phyloP scores from a whole-genome alignment of 2,329 filamentous ascomycete species.

The Neonectria coccinea region DNA sequence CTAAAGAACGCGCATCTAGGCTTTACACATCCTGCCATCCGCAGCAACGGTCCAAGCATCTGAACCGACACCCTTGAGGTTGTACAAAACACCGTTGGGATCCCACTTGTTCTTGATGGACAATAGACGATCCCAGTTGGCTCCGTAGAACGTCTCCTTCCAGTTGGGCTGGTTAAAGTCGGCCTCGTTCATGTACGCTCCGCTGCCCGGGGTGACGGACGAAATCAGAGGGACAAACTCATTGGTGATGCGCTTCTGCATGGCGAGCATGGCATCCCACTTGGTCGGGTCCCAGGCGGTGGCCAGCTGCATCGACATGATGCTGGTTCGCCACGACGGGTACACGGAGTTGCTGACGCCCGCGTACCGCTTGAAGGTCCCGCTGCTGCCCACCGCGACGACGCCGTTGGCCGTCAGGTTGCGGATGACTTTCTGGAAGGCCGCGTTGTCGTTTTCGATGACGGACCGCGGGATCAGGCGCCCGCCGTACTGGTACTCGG shows the following conservation, averaged over 20 bases:
- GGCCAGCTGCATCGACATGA: conserved; percentile 49
- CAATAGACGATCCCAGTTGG: conserved; percentile 57
- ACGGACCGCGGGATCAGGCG: conserved; percentile 51
- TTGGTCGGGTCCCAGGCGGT: conserved; percentile 43
- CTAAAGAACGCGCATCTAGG: not conserved
- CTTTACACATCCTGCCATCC: conserved; percentile 37
- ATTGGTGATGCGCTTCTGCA: conserved; percentile 48
- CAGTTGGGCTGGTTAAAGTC: conserved; percentile 59
- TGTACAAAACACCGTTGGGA: conserved; percentile 59
- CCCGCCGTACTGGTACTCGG: conserved; percentile 50
- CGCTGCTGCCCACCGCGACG: conserved; percentile 48
- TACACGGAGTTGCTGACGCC: conserved; percentile 53
- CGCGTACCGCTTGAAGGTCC: conserved; percentile 45
- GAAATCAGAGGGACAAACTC: conserved; percentile 44
- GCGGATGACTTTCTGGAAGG: conserved; percentile 47
- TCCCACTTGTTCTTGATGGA: conserved; percentile 65
- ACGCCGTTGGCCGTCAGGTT: conserved; percentile 49
- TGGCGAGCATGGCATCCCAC: conserved; percentile 46
- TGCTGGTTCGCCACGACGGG: conserved; percentile 52
- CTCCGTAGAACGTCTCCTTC: conserved; percentile 59
- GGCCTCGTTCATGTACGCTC: conserved; percentile 65
- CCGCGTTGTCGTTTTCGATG: conserved; percentile 46
- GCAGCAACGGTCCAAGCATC: conserved; percentile 56
- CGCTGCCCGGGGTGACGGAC: conserved; percentile 55
- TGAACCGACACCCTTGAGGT: conserved; percentile 61